These are phyloP conservation scores for Excoecaria cochinchinensis DNA, from an alignment of 345 rosid species.

Conservation along the genomic window DNA sequence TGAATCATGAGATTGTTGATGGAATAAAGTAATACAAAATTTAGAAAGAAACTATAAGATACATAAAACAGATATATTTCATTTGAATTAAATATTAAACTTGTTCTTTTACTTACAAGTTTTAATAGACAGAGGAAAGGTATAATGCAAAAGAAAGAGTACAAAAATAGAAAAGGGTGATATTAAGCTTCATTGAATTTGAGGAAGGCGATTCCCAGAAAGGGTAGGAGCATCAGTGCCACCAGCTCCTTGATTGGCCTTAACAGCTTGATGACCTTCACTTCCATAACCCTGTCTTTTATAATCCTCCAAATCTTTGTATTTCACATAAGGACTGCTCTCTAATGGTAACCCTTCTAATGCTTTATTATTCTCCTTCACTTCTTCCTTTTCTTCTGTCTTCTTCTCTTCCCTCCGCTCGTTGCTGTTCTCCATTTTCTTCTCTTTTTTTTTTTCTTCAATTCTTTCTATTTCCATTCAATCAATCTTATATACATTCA, in stretches of 20 bases:
- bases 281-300: slow-evolving; percentile 55
- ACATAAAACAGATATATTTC: too few species aligned
- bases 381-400: slow-evolving; percentile 3
- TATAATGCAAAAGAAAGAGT: too few species aligned
- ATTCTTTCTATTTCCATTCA: background rate
- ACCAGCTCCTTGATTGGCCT: slow-evolving; percentile 54
- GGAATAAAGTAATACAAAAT: too few species aligned
- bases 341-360: slow-evolving; percentile 32
- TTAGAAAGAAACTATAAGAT: too few species aligned
- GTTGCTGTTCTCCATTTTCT: slow-evolving; percentile 8
- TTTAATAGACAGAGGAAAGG: too few species aligned
- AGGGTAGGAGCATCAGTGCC: slow-evolving; percentile 71
- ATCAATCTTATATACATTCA: background rate
- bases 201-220: slow-evolving; percentile 27
- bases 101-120: too few species aligned
- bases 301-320: slow-evolving; percentile 49
- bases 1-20: too few species aligned
- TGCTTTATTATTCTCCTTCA: slow-evolving; percentile 4
- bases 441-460: slow-evolving; percentile 15
- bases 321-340: slow-evolving; percentile 39
- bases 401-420: slow-evolving; percentile 11
- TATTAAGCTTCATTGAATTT: background rate
- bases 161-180: background rate
- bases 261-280: slow-evolving; percentile 43
- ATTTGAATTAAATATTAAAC: too few species aligned